Base-by-base conservation (phyloP, 345 rosid genomes). In the Melastoma malabathricum region DNA sequence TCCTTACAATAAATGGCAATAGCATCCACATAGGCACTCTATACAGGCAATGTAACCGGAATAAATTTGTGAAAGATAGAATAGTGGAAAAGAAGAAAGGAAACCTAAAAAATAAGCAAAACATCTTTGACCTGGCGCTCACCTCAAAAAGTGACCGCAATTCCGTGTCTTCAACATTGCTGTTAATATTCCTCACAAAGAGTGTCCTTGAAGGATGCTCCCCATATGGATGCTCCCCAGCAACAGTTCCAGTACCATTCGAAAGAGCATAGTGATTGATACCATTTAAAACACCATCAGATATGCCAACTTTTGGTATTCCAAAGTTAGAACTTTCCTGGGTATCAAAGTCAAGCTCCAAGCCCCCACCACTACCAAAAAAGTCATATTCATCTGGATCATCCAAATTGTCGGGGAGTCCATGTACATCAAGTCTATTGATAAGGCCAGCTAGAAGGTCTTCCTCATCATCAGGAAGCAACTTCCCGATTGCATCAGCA, bases 201-300 rank as follows among this genome's bases (percentile, higher is more conserved):
- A 90, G 58, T 29, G 98, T 90, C 66, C 98, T 76, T 10, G 98
- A 90, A 72, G 96, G 98, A 67, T 86, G 96, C 69, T 90, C 98
- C 34, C 98, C 98, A 48, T 76, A 81, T 14, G 98, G 98, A 65
- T 89, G 96, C 38, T 89, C 98, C 48, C 94, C 90, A 38, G 80
- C 83, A 63, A 86, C 80, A 16, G 84, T 65, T 49, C 82, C 93
- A 51, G 66, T 58, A 29, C 81, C 83, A 76, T 76, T 89, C 22
- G 94, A 22, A 31, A 79, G 63, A 52, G 73, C 61, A 58, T 67
- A 74, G 20, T 57, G 79, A 47, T 64, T 56, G 52, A 79, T 52
- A 13, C 79, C 80, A 66, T 74, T 77, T 52, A 72, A 64, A 61
- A 68, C 51, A 38, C 74, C 76, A 43, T 74, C 89, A 58, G 87